phyloP scores from a whole-genome alignment of 768 basidiomycete genomes.

The Phanerodontia chrysosporium region DNA sequence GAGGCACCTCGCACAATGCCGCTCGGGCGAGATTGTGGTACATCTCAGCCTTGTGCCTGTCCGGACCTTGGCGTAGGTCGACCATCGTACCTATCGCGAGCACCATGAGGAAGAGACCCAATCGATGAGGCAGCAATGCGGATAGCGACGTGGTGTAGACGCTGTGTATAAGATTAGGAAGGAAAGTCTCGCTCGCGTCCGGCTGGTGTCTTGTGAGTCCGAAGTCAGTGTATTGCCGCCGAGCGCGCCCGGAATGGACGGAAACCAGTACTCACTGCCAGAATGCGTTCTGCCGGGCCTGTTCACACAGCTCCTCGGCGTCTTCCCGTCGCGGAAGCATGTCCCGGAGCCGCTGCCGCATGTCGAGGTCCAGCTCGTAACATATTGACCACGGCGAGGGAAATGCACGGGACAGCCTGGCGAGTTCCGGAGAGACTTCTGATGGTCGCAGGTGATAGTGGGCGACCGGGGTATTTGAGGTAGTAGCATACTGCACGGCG shows the following conservation, averaged over 20 bases:
- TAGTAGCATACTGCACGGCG: not conserved
- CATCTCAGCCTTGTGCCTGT: conserved; percentile 46
- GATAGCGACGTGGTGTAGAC: conserved; percentile 59
- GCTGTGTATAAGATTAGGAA: conserved; percentile 65
- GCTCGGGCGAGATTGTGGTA: conserved; percentile 58
- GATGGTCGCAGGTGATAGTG: not conserved
- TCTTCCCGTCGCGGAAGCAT: conserved; percentile 57
- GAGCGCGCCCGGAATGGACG: conserved; percentile 10
- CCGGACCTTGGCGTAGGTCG: conserved; percentile 52
- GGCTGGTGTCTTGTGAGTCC: conserved; percentile 49
- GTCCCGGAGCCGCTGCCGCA: conserved; percentile 59
- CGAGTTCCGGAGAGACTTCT: conserved; percentile 35
- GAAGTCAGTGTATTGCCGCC: conserved; percentile 10
- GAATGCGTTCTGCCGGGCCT: conserved; percentile 62
- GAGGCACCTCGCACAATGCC: conserved; percentile 65
- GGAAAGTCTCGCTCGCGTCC: conserved; percentile 65
- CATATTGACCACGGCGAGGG: conserved; percentile 62
- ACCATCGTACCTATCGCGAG: conserved; percentile 70
- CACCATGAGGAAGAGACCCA: conserved; percentile 67
- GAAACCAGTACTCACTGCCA: conserved; percentile 56
- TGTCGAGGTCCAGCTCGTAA: conserved; percentile 43
- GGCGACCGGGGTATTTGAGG: too few relatives aligned
- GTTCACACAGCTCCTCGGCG: conserved; percentile 56
- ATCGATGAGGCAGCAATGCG: conserved; percentile 59
- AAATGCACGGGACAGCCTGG: conserved; percentile 61